Base-by-base conservation (phyloP, 2,329 filamentous ascomycete species). In the Penicillium sp. region DNA sequence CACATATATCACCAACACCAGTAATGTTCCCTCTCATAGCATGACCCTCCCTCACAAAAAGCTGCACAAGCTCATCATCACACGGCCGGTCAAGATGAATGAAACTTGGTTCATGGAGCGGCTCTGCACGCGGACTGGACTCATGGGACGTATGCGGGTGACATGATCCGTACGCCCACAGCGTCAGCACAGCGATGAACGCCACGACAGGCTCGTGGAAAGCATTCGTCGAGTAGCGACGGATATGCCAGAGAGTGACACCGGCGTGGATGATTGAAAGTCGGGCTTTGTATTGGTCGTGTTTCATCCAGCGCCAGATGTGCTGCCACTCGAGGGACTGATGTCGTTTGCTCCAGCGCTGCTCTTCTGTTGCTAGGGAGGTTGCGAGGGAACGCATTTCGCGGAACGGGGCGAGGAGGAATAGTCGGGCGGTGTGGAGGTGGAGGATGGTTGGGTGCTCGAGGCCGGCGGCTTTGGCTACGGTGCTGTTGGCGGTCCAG, bases 31-130 rank as follows among this genome's bases (percentile, higher is more conserved):
- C 82, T 19, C 73, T 74, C 78, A 86, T 83, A 3, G 64, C 71
- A 31, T 78, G 71, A 0, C 83, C 83, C 17, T 77, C 73, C 12
- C 78, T 73, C 0, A 86, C 81, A 65, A 82, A 86, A 2, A 80
- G 69, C 62, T 86, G 83, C 1, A 84, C 82, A 49, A 85, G 75
- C 62, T 85, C 83, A 65, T 86, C 84, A 60, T 85, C 82, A 2
- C 78, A 78, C 0, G 83, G 83, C 10, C 82, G 74, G 56, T 86
- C 84, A 0, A 86, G 71, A 19, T 81, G 77, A 38, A 85, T 81
- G 9, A 81, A 80, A 0, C 70, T 74, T 0, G 78, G 75, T 19
- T 75, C 72, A 1, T 67, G 66, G 3, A 63, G 65, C n/a, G 59
- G 49, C 13, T 64, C 60, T 40, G 50, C 41, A 21, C 57, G 42